Evolutionary conservation across 2,329 filamentous ascomycete species (phyloP), one percentile per base, ranked within the genome.

Genomic region (Aspergillus sp.): DNA sequence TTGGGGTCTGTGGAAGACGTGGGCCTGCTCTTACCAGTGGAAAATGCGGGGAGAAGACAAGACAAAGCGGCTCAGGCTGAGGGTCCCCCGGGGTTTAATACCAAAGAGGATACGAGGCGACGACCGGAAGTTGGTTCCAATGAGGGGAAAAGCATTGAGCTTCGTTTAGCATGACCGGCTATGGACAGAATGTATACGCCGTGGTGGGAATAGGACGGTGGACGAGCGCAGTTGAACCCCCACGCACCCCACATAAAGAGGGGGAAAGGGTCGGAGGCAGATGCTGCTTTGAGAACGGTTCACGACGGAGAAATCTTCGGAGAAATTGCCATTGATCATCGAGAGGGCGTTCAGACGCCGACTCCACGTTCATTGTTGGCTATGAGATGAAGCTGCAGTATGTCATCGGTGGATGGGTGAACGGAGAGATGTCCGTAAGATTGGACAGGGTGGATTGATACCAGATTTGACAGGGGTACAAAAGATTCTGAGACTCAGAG

Each of bases 201-300:
- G 36, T 42, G 24, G 36, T 47, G 30, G 22, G 22, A 19, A 41
- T 24, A 41, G 26, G 17, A 30, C 13, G 10, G 42, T 24, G 35
- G 35, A 26, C 36, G 43, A 47, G 35, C 32, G 30, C 33, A 20
- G 14, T 30, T 14, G 14, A 32, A 52, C 50, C 50, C 50, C 50
- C 50, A 52, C 50, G 50, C 50, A 52, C 50, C 50, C 50, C 50
- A 52, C 50, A 52, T 45, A 48, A 49, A 45, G 45, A 52, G 50
- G 50, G 50, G 47, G 50, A 51, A 41, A 35, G 36, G 13, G 44
- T 19, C 35, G 45, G 40, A 35, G 19, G 22, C 32, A 44, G 13
- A 38, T 5, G 11, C 35, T n/a, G 35, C 4, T 36, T 35, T 36
- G 17, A 45, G n/a, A 22, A 32, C 46, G 38, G 45, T 22, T 42